Evolutionary conservation across 768 basidiomycete species (phyloP), one percentile per base, ranked within the genome.

Genomic region (Artomyces pyxidatus): DNA sequence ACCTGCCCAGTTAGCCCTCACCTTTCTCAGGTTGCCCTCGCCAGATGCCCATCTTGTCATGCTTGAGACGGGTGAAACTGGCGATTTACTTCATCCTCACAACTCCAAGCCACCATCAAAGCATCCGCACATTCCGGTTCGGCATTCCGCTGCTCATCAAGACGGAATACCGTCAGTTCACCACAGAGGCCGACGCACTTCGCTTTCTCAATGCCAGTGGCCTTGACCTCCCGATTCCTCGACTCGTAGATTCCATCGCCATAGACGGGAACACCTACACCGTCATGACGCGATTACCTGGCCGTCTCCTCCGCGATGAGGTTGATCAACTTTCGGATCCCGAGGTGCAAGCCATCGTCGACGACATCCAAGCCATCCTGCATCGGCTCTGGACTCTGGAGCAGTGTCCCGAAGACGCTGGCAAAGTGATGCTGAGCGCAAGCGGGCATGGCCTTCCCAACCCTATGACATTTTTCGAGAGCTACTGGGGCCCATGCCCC

Each of bases 381-480:
- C 17, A 51, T 22, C 43, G 53, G 21, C 56, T 62, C 8, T 61
- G 60, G 59, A 22, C 37, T 4, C 39, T 62, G 22, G 49, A 32
- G 11, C 61, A 61, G 38, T 58, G 60, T 12, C 14, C 47, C 4
- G 40, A 25, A 2, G 28, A 57, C 23, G 37, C 39, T 17, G 55
- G 56, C 10, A 45, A 51, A 38, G 58, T 61, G 14, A 61, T 62
- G 59, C 37, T 51, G 35, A 61, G 59, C 45, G 61, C 60, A 19
- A 59, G 55, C 37, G 58, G 58, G 3, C 58, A 62, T 37, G 58
- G 60, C 39, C 49, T 62, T 21, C 58, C 54, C 14, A 39, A 60
- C 32, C 60, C 60, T 27, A 37, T 37, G 16, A 22, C 42, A 7
- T 41, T 54, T 9, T 49, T 37, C 37, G 57, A 56, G 28, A n/a